Percentiles rank a stretch among this genome's conserved stretches.
Conservation (phyloP, 129 eudicot species). For the Chrysanthemum seticuspe region DNA sequence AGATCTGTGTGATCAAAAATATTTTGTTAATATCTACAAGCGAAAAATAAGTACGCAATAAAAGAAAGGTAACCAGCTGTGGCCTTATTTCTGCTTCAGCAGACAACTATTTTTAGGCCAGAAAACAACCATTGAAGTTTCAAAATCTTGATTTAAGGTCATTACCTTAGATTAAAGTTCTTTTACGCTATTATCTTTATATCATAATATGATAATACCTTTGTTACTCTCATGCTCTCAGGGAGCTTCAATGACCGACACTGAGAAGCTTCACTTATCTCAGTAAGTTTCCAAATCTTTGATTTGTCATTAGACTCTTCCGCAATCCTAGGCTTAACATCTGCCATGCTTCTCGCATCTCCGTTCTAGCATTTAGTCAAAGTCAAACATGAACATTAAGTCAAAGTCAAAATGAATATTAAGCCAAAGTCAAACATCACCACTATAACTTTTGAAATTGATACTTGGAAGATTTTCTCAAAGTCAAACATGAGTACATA, state of each 20-base stretch:
- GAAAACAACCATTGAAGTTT: too few relatives aligned
- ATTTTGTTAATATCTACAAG: background rate
- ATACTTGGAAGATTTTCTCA: background rate
- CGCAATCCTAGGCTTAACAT: too few relatives aligned
- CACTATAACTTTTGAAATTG: background rate
- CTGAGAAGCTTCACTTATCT: slow-evolving; percentile 64
- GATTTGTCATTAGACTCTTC: slow-evolving; percentile 55
- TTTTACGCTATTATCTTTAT: too few relatives aligned
- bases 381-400: background rate
- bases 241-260: slow-evolving; percentile 47
- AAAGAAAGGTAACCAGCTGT: background rate
- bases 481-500: slow-evolving; percentile 20
- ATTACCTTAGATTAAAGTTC: too few relatives aligned
- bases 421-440: background rate
- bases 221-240: slow-evolving; percentile 73
- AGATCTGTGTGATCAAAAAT: slow-evolving; percentile 47
- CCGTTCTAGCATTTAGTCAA: too few relatives aligned
- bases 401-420: background rate
- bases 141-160: too few relatives aligned
- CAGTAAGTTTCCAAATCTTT: slow-evolving; percentile 79
- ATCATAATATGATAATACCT: slow-evolving; percentile 41
- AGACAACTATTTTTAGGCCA: background rate
- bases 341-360: too few relatives aligned
- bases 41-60: background rate
- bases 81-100: too few relatives aligned